A percentile compares a stretch with the other conserved stretches of the same genome.
phyloP scores from a whole-genome alignment of 2,329 filamentous ascomycete genomes.

The Elsinoe ampelina region DNA sequence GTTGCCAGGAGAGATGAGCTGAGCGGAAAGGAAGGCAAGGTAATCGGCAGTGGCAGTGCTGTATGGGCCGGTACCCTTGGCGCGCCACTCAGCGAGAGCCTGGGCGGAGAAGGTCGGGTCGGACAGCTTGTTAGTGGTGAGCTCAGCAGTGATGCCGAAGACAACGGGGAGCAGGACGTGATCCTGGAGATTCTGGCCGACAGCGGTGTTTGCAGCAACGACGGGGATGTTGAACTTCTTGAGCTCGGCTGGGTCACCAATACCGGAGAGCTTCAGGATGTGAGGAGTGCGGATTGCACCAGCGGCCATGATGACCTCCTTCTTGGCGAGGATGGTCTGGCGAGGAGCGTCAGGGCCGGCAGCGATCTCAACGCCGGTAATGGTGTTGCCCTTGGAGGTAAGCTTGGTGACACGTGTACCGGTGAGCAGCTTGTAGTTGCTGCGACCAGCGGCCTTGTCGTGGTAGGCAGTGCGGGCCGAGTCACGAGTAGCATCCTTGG shows the following conservation, averaged over 20 bases:
- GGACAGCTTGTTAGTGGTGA: slow-evolving; percentile 13
- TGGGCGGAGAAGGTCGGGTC: slow-evolving; percentile 16
- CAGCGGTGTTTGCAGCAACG: slow-evolving; percentile 49
- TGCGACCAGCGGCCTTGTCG: slow-evolving; percentile 6
- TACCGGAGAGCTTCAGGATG: slow-evolving; percentile 35
- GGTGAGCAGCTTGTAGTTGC: slow-evolving; percentile 9
- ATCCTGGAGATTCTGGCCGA: slow-evolving; percentile 56
- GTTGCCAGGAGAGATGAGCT: slow-evolving; percentile 16
- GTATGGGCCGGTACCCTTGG: slow-evolving; percentile 17
- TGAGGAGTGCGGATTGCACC: slow-evolving; percentile 25
- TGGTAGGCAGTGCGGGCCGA: slow-evolving; percentile 8
- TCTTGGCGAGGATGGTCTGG: slow-evolving; percentile 19
- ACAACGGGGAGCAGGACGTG: slow-evolving; percentile 28
- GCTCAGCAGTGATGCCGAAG: slow-evolving; percentile 14
- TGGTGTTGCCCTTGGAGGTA: slow-evolving; percentile 6
- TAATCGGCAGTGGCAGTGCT: slow-evolving; percentile 25
- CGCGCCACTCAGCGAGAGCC: slow-evolving; percentile 16
- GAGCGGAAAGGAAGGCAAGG: slow-evolving; percentile 31
- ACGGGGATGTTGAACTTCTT: slow-evolving; percentile 39
- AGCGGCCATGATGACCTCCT: slow-evolving; percentile 24
- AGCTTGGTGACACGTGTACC: slow-evolving; percentile 5
- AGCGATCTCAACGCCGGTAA: slow-evolving; percentile 14
- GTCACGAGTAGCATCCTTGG: slow-evolving; percentile 8
- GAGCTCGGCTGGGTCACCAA: slow-evolving; percentile 48
- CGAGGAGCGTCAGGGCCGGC: slow-evolving; percentile 13